Evolutionary conservation across 257 asterid genomes (phyloP).

Genomic region (Ajuga chamaepitys): DNA sequence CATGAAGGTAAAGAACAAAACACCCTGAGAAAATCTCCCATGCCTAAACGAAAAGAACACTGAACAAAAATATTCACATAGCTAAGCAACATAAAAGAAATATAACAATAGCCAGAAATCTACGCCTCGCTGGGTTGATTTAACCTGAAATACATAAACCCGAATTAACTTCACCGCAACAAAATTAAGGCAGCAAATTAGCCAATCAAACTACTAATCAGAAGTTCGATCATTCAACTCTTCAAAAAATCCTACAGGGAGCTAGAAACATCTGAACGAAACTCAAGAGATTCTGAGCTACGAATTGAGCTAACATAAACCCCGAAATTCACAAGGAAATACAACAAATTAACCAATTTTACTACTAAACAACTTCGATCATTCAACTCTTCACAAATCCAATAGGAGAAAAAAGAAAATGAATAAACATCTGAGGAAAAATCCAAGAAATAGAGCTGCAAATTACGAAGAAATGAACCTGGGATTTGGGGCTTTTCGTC

Average conservation of each 20-base stretch:
- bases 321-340: too few species aligned
- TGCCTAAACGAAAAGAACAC: not conserved
- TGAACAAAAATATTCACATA: not conserved
- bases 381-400: not conserved
- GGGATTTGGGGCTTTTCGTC: slow-evolving; percentile 39
- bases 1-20: not conserved
- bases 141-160: not conserved
- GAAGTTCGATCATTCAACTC: slow-evolving; percentile 6
- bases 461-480: slow-evolving; percentile 30
- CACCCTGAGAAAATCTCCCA: not conserved
- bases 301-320: too few species aligned
- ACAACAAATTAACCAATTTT: not conserved
- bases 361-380: slow-evolving; percentile 3
- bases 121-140: not conserved
- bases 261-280: not conserved
- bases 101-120: not conserved
- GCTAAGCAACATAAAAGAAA: not conserved
- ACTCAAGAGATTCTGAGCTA: not conserved
- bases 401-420: not conserved
- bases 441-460: not conserved
- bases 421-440: not conserved
- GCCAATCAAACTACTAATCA: not conserved
- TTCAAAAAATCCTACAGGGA: not conserved
- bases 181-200: not conserved
- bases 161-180: slow-evolving; percentile 5